Evolutionary conservation across 148 eudicot species (phyloP), one percentile per base, ranked within the genome.

Genomic region (Heliamphora exappendiculata): DNA sequence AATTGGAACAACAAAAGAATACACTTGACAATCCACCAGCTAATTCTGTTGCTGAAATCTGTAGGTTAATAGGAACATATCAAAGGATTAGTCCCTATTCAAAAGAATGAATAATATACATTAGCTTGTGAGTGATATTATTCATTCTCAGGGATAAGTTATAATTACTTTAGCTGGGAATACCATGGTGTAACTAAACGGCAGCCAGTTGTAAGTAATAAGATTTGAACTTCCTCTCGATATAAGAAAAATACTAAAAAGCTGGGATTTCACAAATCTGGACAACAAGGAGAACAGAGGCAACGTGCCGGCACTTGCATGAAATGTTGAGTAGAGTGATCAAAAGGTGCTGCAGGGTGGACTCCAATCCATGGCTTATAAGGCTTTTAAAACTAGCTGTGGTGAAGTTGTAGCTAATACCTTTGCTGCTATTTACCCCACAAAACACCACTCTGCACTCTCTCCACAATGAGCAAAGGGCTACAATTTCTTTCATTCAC

Each of bases 221-320:
- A 37, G 50, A 67, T 14, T n/a, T 14, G 7, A 37, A 66, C 29
- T 66, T 66, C 29, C 49, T 66, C 28, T 66, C 13, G 8, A 6
- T 13, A 65, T 1, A 34, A 34, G 3, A 22, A 41, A 36, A 20
- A 7, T 63, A 34, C 1, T 39, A 7, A 28, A 66, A 7, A 47
- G 2, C 13, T 3, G 5, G 13, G 36, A 19, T 24, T 20, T 36
- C 24, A 17, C 41, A 34, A 65, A 65, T 65, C 13, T 65, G 14
- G 28, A 29, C 49, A 67, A n/a, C 70, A 39, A 67, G 49, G 49
- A n/a, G 49, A 67, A 41, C 42, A 36, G 68, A 64, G 68, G 68
- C 68, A 6, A 64, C 3, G 42, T 64, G n/a, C 34, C 34, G 4
- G 26, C 44, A 16, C 42, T 34, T 34, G 68, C 26, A 5, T 36